Base-by-base conservation (phyloP, 768 basidiomycete genomes). In the Tylopilus subfusipes region DNA sequence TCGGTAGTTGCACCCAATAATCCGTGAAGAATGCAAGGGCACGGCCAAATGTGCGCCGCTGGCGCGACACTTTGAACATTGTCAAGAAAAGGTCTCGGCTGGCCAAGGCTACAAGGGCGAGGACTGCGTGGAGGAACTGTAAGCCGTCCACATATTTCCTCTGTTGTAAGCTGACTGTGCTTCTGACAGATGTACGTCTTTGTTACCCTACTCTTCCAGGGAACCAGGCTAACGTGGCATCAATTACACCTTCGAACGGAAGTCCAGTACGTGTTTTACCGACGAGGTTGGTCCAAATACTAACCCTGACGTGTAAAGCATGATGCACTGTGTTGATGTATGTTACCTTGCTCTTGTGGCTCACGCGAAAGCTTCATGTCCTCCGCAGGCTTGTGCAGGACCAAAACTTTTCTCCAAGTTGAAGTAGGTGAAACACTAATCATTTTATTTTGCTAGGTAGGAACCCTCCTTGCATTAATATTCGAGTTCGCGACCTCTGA, bases 321-420 rank as follows among this genome's bases (percentile, higher is more conserved):
- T 92, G 85, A 94, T 94, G 90, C 93, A 94, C 76, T 94, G 91
- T 65, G 88, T 86, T 51, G 90, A 94, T 62, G 90, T 92, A 75
- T 53, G 88, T 77, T 38, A 5, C 36, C 25, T 29, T 6, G 22
- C 30, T 49, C 29, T 22, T n/a, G 11, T 27, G 25, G 3, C 25
- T 19, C 2, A 9, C 8, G n/a, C n/a, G 4, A 11, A 34, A 33
- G 19, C 53, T 53, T 63, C 51, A 60, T 51, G 40, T 12, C 55
- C 25, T 52, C 5, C 24, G 45, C 72, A 78, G 74, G 72, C 60
- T 77, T 61, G 81, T 62, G 81, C 83, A 57, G 91, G 84, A 53
- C 90, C 92, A 65, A 91, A 86, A 73, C 75, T 96, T 45, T 94
- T 92, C 76, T 69, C 81, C 69, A 88, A 91, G 75, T 80, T 95